A percentile compares a stretch with the other conserved stretches of the same genome.
Conservation (phyloP, 305 asterid species). For the Solanum hybrid region DNA sequence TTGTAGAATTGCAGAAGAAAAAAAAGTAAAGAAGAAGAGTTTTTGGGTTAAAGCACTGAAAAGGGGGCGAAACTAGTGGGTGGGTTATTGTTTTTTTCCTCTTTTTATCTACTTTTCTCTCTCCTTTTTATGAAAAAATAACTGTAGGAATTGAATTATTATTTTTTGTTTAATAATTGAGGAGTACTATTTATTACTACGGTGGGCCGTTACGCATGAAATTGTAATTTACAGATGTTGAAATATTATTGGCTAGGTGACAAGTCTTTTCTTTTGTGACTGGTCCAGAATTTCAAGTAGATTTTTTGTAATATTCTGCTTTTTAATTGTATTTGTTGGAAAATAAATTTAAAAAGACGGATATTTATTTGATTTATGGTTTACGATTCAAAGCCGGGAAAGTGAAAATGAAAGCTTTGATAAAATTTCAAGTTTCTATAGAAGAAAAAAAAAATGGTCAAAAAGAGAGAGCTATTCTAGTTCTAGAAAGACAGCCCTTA, state of each 20-base stretch:
- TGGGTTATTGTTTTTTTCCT: constrained; percentile 29
- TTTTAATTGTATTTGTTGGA: neutral
- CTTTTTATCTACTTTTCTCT: constrained; percentile 3
- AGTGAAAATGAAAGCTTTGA: neutral
- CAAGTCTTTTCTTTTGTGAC: constrained; percentile 19
- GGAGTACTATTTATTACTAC: constrained; percentile 14
- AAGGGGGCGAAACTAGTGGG: constrained; percentile 75
- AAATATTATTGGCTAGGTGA: constrained; percentile 3
- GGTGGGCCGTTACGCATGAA: constrained; percentile 46
- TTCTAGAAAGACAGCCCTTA: constrained; percentile 10
- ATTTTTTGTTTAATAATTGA: neutral
- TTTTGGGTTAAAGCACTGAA: constrained; percentile 40
- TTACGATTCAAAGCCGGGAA: neutral
- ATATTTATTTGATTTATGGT: neutral
- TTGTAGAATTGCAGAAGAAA: constrained; percentile 6
- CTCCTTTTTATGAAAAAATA: neutral
- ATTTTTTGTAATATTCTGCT: neutral
- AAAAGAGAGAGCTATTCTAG: neutral
- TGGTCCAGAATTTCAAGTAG: neutral
- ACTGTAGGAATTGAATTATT: neutral
- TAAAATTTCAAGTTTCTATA: neutral
- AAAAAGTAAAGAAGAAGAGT: constrained; percentile 2
- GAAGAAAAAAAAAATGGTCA: neutral
- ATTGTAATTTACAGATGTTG: constrained; percentile 13
- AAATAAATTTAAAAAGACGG: neutral